A percentile compares a stretch with the other conserved stretches of the same genome.
phyloP scores from a whole-genome alignment of 768 basidiomycete species.

The Boletus sp. region DNA sequence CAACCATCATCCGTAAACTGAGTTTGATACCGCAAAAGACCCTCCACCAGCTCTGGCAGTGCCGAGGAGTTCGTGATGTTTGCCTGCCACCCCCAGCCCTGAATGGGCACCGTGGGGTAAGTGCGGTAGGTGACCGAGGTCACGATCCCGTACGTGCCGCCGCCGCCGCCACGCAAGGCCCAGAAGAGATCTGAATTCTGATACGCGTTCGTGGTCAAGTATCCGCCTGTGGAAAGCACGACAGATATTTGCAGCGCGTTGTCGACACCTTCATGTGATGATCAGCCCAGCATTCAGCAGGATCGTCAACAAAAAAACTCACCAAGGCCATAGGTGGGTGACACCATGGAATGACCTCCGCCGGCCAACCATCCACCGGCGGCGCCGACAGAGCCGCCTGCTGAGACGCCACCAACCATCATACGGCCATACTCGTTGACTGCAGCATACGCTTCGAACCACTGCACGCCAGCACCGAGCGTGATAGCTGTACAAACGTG shows the following conservation, averaged over 20 bases:
- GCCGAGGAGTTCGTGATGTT: constrained; percentile 30
- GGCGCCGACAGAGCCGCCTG: constrained; percentile 42
- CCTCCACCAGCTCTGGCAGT: constrained; percentile 30
- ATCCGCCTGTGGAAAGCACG: constrained; percentile 41
- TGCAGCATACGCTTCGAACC: constrained; percentile 41
- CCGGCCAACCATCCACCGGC: constrained; percentile 48
- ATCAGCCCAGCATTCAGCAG: background rate
- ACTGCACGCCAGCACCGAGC: constrained; percentile 44
- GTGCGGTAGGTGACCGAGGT: constrained; percentile 45
- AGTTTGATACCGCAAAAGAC: constrained; percentile 35
- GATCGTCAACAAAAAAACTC: background rate
- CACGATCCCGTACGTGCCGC: constrained; percentile 45
- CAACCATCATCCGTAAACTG: constrained; percentile 40
- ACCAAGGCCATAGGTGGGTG: constrained; percentile 44
- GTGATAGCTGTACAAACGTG: constrained; percentile 25
- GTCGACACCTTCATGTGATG: constrained; percentile 38
- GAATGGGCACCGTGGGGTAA: constrained; percentile 36
- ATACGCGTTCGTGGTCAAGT: constrained; percentile 38
- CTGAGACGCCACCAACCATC: constrained; percentile 44
- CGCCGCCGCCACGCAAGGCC: constrained; percentile 51
- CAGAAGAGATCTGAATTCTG: constrained; percentile 48
- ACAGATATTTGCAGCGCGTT: constrained; percentile 44
- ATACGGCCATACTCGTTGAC: constrained; percentile 37
- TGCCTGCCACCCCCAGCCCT: constrained; percentile 25
- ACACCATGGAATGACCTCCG: constrained; percentile 43